Conservation (phyloP, 495 filamentous ascomycete species). For the Tetracladium marchalianum region DNA sequence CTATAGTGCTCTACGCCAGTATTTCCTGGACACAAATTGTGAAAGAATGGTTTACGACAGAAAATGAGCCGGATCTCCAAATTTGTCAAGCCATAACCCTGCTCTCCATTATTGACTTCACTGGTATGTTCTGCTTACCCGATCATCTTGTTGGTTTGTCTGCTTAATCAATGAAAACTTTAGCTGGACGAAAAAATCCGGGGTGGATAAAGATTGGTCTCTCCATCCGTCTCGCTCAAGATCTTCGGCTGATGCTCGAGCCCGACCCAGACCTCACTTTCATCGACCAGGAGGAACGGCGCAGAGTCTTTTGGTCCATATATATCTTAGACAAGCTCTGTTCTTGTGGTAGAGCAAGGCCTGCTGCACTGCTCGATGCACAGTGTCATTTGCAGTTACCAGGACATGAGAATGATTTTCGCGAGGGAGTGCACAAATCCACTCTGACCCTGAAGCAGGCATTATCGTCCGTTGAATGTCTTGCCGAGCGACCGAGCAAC, state of each 20-base stretch:
- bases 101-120: constrained; percentile 23
- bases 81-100: constrained; percentile 24
- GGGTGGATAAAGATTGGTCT: constrained; percentile 27
- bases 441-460: constrained; percentile 20
- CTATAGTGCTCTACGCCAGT: constrained; percentile 18
- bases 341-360: constrained; percentile 22
- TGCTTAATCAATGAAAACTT: neutral
- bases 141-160: neutral
- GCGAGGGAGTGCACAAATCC: constrained; percentile 14
- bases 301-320: constrained; percentile 25
- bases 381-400: constrained; percentile 25
- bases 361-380: constrained; percentile 20
- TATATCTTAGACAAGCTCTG: constrained; percentile 25
- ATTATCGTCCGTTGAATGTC: constrained; percentile 15
- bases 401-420: constrained; percentile 21
- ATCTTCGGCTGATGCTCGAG: constrained; percentile 23
- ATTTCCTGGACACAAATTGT: constrained; percentile 24
- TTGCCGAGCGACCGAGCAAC: constrained; percentile 15
- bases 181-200: constrained; percentile 21
- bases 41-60: constrained; percentile 19
- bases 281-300: constrained; percentile 24
- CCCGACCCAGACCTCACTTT: constrained; percentile 13
- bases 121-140: constrained; percentile 3
- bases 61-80: constrained; percentile 17
- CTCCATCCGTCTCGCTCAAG: constrained; percentile 24